Base-by-base conservation (phyloP, 345 rosid species). In the Eucalyptus victrix region DNA sequence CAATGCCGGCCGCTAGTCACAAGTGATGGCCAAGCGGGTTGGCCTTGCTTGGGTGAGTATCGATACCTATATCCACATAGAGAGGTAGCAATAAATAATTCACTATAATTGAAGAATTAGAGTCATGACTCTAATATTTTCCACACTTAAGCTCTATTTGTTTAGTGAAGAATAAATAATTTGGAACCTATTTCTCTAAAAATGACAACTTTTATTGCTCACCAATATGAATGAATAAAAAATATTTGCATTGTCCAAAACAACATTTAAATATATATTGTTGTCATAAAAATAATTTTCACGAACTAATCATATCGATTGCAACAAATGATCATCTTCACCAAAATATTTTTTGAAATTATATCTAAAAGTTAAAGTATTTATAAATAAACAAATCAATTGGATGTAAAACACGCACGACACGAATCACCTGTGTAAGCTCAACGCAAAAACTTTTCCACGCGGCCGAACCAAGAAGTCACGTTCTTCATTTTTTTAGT, bases 1-100 rank as follows among this genome's bases (percentile, higher is more conserved):
- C 0, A 0, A 0, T 51, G 23, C 1, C 0, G 4, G 54, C 54
- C 54, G 17, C 2, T 51, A 0, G 23, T 5, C 23, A 51, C 0
- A 17, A 23, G 23, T 0, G 5, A 51, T 16, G 8, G 8, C 8
- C 3, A 1, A 50, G 54, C 1, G 0, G 7, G 54, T 50, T 50
- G 21, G 54, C 54, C 1, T 16, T 17, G 21, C 54, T 0, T 51
- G 0, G 54, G 54, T 18, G 54, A 17, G 54, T 51, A 1, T 51
- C 0, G 6, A 0, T 50, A 14, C 7, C 19, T 50, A 51, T 3
- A 6, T 51, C 21, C 1, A 51, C 8, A 51, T 16, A 7, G 4
- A 16, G 4, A 6, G 0, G 0, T 17, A 51, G 0, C 0, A 6
- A 4, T 1, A 51, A 51, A 51, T 1, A 51, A 17, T 51, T 3